A percentile compares a stretch with the other conserved stretches of the same genome.
phyloP scores from a whole-genome alignment of 331 rosid species.

The Malus hybrid region DNA sequence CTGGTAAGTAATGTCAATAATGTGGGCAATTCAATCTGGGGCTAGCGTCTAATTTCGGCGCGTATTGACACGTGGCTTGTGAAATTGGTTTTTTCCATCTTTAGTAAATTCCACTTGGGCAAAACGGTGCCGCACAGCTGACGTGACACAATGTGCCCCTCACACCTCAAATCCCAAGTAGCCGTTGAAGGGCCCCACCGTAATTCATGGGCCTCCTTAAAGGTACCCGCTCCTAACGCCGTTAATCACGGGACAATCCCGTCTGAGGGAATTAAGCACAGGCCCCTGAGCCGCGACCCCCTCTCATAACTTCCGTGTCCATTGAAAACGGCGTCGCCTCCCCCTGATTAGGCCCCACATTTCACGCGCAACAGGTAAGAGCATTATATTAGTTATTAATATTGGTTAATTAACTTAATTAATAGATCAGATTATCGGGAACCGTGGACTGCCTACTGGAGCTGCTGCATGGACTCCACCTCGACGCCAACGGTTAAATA shows the following conservation, averaged over 20 bases:
- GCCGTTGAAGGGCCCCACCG: constrained; percentile 31
- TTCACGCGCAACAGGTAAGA: constrained; percentile 18
- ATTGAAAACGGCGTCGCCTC: constrained; percentile 15
- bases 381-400: background rate
- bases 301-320: constrained; percentile 24
- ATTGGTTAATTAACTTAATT: background rate
- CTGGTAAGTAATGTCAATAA: background rate
- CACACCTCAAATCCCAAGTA: constrained; percentile 4
- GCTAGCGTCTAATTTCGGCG: constrained; percentile 5
- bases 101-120: background rate
- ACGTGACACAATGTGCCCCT: background rate
- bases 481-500: background rate
- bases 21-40: background rate
- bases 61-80: background rate
- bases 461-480: constrained; percentile 3
- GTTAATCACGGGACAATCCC: constrained; percentile 33
- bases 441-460: background rate
- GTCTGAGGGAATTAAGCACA: background rate
- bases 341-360: constrained; percentile 11
- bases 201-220: constrained; percentile 3
- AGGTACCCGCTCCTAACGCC: constrained; percentile 24
- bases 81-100: background rate
- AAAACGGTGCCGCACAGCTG: background rate
- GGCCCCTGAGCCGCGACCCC: background rate
- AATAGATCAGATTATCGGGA: constrained; percentile 1